Evolutionary conservation across 306 rosid species (phyloP), one percentile per base, ranked within the genome.

Genomic region (Mimosa bimucronata): DNA sequence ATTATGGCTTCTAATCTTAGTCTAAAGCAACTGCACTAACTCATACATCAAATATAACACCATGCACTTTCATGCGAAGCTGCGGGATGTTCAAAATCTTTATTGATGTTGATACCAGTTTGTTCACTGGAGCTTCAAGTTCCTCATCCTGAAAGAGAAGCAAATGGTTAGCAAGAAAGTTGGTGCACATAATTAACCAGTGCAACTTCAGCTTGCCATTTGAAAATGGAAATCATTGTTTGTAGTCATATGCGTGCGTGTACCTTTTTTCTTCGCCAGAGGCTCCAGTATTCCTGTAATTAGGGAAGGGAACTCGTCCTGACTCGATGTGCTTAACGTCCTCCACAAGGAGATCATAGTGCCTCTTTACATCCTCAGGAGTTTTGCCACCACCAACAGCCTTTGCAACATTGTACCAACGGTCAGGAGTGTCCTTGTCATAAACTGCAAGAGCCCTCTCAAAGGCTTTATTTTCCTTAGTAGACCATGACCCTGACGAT

Each of bases 371-470:
- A 78, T 95, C 93, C 66, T 95, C 98, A 0, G 92, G 80, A 23
- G 99, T 91, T 84, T 95, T 95, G 1, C 91, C 91, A 11, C 91
- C 91, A 11, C 96, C 97, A 25, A 93, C 97, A 21, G 97, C 98
- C 80, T 82, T 89, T 41, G 99, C 98, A 44, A 95, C 91, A 79
- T 95, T 91, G 87, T 84, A 76, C 98, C 98, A 95, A 73, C 98
- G 94, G 77, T 95, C 98, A 1, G 98, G 93, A 38, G 98, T 95
- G 82, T 93, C 99, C 83, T 88, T 91, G 85, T 95, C 98, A 48
- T 84, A 93, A 30, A 89, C 84, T 15, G 99, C 99, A 38, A 95
- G 81, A 28, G 99, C 99, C 90, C 83, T 89, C 76, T 95, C 99
- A 71, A 95, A 95, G 79, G 97, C 96, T 66, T 95, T 95, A 73